Base-by-base conservation (phyloP, 148 eudicot genomes). In the Rhododendron henanense region DNA sequence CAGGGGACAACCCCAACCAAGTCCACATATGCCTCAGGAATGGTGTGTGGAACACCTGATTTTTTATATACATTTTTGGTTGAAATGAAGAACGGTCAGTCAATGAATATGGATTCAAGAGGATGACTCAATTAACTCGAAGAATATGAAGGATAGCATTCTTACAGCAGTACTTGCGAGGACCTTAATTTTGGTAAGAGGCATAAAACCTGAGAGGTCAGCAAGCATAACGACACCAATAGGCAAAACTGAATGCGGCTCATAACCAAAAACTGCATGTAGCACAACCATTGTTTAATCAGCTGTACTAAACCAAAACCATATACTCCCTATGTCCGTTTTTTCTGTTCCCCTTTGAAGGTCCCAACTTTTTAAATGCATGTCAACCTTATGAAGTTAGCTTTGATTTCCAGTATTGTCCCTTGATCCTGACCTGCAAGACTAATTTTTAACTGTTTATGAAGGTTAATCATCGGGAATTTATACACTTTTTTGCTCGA, bases 201-300 rank as follows among this genome's bases (percentile, higher is more conserved):
- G 98, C 96, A 95, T 88, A 84, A 91, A 93, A 67, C 99, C 98
- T 11, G 94, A 86, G 74, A 89, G 94, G 86, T 93, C 96, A 57
- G 95, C 95, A 87, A 96, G 91, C 48, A 93, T 90, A 83, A 95
- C 90, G 55, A 90, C 92, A 71, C 98, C 98, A 81, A 96, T 92
- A n/a, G 99, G 99, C 89, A 91, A 92, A 79, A 96, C 99, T 41
- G 99, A 96, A 90, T 94, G 98, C 4, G 99, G 99, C 88, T 96
- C 99, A 81, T 94, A 96, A 57, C 96, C 99, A 84, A 96, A 95
- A 76, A 96, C 99, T 96, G 91, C 90, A 90, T 59, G 53, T 37
- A 51, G 41, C 65, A 86, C 39, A 55, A 2, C 31, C 74, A 16
- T 55, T 55, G 59, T 11, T 55, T 37, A 25, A n/a, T 57, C 39